Percentiles rank a stretch among this genome's conserved stretches.
Conservation (phyloP, 78 protist genomes). For the Chrysochromulina tobinii region DNA sequence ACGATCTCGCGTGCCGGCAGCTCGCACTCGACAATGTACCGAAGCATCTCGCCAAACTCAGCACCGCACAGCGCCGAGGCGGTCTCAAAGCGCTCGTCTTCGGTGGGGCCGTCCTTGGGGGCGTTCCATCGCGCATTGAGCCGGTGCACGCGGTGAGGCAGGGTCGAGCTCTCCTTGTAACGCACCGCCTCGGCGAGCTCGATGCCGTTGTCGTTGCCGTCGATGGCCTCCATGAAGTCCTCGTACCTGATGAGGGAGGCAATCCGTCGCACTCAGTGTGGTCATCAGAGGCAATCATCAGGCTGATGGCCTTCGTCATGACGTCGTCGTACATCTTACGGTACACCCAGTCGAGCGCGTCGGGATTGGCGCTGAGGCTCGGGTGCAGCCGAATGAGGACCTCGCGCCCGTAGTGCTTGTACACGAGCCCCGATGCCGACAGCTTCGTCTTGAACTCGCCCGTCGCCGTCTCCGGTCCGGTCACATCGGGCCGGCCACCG, state of each 20-base stretch:
- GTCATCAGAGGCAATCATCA: too few relatives aligned
- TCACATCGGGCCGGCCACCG: too few relatives aligned
- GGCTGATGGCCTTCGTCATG: too few relatives aligned
- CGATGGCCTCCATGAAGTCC: constrained; percentile 68
- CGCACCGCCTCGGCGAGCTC: background rate
- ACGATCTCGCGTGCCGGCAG: constrained; percentile 83
- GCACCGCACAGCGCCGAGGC: constrained; percentile 70
- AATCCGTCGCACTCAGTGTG: too few relatives aligned
- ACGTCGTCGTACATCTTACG: constrained; percentile 34
- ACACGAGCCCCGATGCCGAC: constrained; percentile 47
- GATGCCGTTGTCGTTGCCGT: constrained; percentile 87
- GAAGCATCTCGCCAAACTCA: constrained; percentile 50
- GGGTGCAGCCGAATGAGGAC: constrained; percentile 42
- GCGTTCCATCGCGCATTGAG: constrained; percentile 40
- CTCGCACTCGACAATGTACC: constrained; percentile 40
- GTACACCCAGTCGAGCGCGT: constrained; percentile 52
- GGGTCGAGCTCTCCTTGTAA: constrained; percentile 48
- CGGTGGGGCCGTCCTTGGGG: constrained; percentile 32
- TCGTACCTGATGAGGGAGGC: too few relatives aligned
- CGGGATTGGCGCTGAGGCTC: background rate
- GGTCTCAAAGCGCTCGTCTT: constrained; percentile 68
- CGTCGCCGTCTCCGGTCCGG: background rate
- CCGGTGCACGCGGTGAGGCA: constrained; percentile 58
- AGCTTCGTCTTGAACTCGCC: constrained; percentile 22
- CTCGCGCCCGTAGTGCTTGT: constrained; percentile 77